Conservation (phyloP, 305 asterid species). For the Solanum hybrid region DNA sequence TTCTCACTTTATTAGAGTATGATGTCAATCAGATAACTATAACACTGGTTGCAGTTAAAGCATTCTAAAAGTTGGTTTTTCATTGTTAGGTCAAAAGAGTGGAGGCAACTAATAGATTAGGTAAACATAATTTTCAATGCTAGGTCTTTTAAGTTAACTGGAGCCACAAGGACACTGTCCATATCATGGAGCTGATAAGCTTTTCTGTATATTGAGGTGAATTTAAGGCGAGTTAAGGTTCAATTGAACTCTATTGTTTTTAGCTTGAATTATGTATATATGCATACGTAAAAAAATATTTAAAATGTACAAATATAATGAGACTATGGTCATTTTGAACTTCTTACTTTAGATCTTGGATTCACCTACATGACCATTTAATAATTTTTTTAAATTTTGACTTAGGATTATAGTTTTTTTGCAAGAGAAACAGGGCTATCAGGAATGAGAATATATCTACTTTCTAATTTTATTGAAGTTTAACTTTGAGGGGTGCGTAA, state of each 20-base stretch:
- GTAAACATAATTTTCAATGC: background rate
- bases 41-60: background rate
- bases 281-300: background rate
- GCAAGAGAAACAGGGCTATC: background rate
- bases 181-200: background rate
- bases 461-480: background rate
- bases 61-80: background rate
- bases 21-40: background rate
- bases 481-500: background rate
- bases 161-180: background rate
- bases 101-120: background rate
- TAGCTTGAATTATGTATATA: background rate
- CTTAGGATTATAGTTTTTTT: background rate
- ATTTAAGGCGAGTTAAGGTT: background rate
- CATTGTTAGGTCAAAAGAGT: background rate
- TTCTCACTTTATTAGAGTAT: background rate
- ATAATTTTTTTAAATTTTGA: background rate
- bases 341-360: background rate
- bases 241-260: background rate
- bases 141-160: background rate
- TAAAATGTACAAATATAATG: background rate
- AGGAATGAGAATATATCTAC: background rate
- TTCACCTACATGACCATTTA: background rate
- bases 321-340: background rate
- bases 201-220: background rate